Conservation (phyloP, 2,329 filamentous ascomycete species). For the Penicillium expansum region DNA sequence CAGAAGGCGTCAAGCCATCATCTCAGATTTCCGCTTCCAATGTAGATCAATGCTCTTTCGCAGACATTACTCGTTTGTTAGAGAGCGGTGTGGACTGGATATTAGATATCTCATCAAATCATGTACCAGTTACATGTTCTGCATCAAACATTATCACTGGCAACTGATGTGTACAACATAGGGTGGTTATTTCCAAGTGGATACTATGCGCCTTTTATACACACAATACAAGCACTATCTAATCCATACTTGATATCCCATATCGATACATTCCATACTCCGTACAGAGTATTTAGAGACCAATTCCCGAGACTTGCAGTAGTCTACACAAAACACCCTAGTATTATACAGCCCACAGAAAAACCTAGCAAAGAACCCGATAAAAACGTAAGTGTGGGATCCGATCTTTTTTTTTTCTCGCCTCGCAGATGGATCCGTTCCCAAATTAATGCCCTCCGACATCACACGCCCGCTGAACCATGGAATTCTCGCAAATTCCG, state of each 20-base stretch:
- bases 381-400: slow-evolving; percentile 3
- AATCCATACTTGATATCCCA: neutral
- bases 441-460: slow-evolving; percentile 4
- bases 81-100: neutral
- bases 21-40: neutral
- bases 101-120: neutral
- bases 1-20: neutral
- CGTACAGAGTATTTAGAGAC: neutral
- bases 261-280: slow-evolving; percentile 3
- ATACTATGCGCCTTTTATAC: neutral
- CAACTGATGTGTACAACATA: neutral
- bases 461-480: slow-evolving; percentile 14
- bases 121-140: slow-evolving; percentile 2
- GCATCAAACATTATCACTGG: neutral
- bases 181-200: neutral
- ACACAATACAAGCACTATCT: neutral
- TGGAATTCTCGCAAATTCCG: slow-evolving; percentile 11
- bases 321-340: slow-evolving; percentile 3
- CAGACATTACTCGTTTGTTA: neutral
- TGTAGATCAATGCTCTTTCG: neutral
- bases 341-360: slow-evolving; percentile 6
- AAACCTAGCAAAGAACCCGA: neutral
- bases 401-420: slow-evolving; percentile 7
- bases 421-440: slow-evolving; percentile 9
- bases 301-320: slow-evolving; percentile 10